Percentiles rank a stretch among this genome's conserved stretches.
Conservation (phyloP, 495 filamentous ascomycete species). For the Umbilicaria muhlenbergii region DNA sequence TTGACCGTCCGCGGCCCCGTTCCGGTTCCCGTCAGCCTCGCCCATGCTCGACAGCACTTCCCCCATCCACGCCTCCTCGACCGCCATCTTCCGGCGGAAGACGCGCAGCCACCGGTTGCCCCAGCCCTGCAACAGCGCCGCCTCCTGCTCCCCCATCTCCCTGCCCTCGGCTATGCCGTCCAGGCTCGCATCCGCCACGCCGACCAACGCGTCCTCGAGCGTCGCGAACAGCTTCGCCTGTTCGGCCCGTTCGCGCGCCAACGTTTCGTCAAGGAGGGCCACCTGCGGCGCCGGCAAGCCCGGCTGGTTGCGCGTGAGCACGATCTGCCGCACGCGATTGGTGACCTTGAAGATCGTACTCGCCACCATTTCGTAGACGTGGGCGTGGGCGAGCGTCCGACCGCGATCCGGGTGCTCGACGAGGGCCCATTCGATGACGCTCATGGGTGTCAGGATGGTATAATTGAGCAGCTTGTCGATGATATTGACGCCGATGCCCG, state of each 20-base stretch:
- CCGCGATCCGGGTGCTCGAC: conserved; percentile 46
- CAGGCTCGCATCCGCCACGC: conserved; percentile 56
- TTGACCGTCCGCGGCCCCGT: background rate
- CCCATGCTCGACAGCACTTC: conserved; percentile 19
- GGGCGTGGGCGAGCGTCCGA: conserved; percentile 48
- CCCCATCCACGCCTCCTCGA: conserved; percentile 55
- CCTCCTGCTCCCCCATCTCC: conserved; percentile 29
- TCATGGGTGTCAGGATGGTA: conserved; percentile 69
- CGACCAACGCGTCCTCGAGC: conserved; percentile 65
- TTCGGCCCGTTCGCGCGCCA: conserved; percentile 45
- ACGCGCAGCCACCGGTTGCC: conserved; percentile 73
- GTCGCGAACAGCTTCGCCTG: conserved; percentile 67
- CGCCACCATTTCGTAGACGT: conserved; percentile 78
- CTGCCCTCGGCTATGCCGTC: conserved; percentile 52
- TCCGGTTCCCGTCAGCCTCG: conserved; percentile 7
- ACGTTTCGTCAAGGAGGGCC: conserved; percentile 45
- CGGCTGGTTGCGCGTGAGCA: conserved; percentile 37
- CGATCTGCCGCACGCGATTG: conserved; percentile 71
- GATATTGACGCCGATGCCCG: conserved; percentile 83
- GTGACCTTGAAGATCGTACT: conserved; percentile 88
- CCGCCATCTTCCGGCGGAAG: conserved; percentile 63
- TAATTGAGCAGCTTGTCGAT: conserved; percentile 97
- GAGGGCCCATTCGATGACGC: conserved; percentile 81
- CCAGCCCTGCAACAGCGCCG: conserved; percentile 63
- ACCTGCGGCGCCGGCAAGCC: conserved; percentile 44